Conservation (phyloP, 495 filamentous ascomycete species). For the Elasticomyces elasticus region DNA sequence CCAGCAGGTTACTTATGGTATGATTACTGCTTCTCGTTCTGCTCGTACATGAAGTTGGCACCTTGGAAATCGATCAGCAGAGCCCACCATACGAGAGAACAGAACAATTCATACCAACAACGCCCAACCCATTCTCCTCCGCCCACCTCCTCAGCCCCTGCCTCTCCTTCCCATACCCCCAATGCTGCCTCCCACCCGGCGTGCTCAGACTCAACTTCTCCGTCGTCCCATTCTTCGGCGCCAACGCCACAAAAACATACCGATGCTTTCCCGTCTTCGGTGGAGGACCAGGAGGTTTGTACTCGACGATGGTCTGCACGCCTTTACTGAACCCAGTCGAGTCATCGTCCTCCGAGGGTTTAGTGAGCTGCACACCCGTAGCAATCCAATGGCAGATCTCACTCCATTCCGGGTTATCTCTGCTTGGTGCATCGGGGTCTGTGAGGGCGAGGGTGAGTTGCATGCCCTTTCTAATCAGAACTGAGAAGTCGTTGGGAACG, state of each 20-base stretch:
- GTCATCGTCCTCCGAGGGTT: slow-evolving; percentile 3
- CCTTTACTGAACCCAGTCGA: neutral
- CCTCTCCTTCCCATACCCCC: slow-evolving; percentile 48
- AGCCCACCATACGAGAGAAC: slow-evolving; percentile 14
- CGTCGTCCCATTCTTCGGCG: slow-evolving; percentile 33
- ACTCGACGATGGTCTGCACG: slow-evolving; percentile 43
- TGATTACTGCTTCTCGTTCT: slow-evolving; percentile 49
- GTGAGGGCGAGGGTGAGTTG: slow-evolving; percentile 46
- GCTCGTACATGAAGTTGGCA: slow-evolving; percentile 57
- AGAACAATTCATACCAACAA: slow-evolving; percentile 56
- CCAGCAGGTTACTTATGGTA: neutral
- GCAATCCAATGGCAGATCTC: slow-evolving; percentile 67
- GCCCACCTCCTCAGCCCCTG: slow-evolving; percentile 56
- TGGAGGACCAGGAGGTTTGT: slow-evolving; percentile 54
- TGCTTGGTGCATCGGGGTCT: slow-evolving; percentile 61
- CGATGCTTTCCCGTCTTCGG: slow-evolving; percentile 56
- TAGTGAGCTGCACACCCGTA: slow-evolving; percentile 32
- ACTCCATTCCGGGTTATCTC: slow-evolving; percentile 53
- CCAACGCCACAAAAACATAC: slow-evolving; percentile 55
- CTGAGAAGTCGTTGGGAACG: neutral
- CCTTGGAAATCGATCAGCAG: slow-evolving; percentile 28
- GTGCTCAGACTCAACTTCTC: slow-evolving; percentile 37
- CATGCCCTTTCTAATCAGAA: slow-evolving; percentile 1
- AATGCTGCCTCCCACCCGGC: slow-evolving; percentile 49
- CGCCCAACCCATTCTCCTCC: slow-evolving; percentile 46